Base-by-base conservation (phyloP, 2,329 filamentous ascomycete species). In the Pseudogymnoascus sp. region DNA sequence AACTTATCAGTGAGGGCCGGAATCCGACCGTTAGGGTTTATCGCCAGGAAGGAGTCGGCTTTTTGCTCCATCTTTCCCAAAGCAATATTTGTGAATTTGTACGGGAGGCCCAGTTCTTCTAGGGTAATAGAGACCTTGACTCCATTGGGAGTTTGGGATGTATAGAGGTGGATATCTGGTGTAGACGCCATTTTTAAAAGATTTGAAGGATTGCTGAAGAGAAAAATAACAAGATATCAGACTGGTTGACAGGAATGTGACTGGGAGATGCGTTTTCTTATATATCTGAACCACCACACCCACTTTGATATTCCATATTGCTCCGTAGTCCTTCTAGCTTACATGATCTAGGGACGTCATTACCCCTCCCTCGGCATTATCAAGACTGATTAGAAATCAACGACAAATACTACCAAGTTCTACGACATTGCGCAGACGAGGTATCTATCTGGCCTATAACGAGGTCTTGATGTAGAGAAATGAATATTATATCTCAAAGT, bases 1-100 rank as follows among this genome's bases (percentile, higher is more conserved):
- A 89, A 87, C 6, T 80, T 89, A 74, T 96, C 91, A 6, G 89
- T 94, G 58, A 96, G 69, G 62, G 91, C 91, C 3, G 91, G 92
- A 68, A 96, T 96, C 66, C 91, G 88, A 65, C 91, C 91, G 73
- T 96, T 96, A 65, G 91, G 91, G 75, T 96, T 96, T 76, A 96
- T 95, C 59, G 86, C 85, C 28, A 95, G 81, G 75, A 93, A 97
- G 90, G 90, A 95, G 14, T 83, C 84, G 73, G 93, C 83, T 68
- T 94, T 95, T 69, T 95, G 90, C n/a, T 78, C 81, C 72, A 91
- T 89, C 65, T 89, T 88, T 64, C 73, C 77, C 62, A 95, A 81
- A n/a, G 88, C 81, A 68, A 95, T 85, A 43, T 81, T 78, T 59
- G 87, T 81, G 43, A 86, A 82, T 75, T 91, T 85, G 77, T 96